Percentiles rank a stretch among this genome's conserved stretches.
These are phyloP conservation scores for Brettanomyces bruxellensis DNA, from an alignment of 805 yeast genomes.

Conservation along the genomic window DNA sequence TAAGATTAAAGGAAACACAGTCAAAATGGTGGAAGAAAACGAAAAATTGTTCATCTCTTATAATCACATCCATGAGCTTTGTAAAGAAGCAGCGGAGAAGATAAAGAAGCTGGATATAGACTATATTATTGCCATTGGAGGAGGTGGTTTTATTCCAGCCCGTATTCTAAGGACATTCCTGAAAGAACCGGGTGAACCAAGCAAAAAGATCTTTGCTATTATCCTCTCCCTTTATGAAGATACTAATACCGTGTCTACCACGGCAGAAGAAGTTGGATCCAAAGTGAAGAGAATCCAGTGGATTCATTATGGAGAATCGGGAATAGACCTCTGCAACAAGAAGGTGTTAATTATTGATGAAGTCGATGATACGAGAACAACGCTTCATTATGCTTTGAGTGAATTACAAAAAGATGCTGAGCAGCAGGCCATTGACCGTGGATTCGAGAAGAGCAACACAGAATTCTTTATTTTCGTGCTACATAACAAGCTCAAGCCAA, in stretches of 20 bases:
- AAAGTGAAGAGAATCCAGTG: slow-evolving; percentile 73
- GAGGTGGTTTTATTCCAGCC: slow-evolving; percentile 92
- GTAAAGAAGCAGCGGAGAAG: slow-evolving; percentile 40
- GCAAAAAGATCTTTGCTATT: slow-evolving; percentile 90
- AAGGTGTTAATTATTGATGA: slow-evolving; percentile 71
- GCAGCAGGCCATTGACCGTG: slow-evolving; percentile 45
- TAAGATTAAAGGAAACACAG: not conserved
- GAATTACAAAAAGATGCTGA: slow-evolving; percentile 67
- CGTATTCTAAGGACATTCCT: slow-evolving; percentile 89
- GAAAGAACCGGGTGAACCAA: slow-evolving; percentile 80
- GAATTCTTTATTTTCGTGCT: slow-evolving; percentile 69
- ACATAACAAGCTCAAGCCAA: slow-evolving; percentile 66
- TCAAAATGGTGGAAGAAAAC: slow-evolving; percentile 8
- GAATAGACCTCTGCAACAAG: slow-evolving; percentile 55
- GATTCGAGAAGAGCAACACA: slow-evolving; percentile 45
- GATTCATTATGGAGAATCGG: slow-evolving; percentile 67
- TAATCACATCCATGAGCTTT: slow-evolving; percentile 64
- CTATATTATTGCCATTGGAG: slow-evolving; percentile 85
- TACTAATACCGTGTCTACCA: slow-evolving; percentile 49
- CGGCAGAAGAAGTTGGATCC: slow-evolving; percentile 51
- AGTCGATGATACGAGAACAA: slow-evolving; percentile 81
- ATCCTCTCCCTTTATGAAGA: slow-evolving; percentile 89
- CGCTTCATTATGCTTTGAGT: slow-evolving; percentile 68
- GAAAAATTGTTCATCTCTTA: slow-evolving; percentile 65
- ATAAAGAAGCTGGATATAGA: slow-evolving; percentile 74